These are phyloP conservation scores for Mycocentrospora acerina DNA, from an alignment of 2,329 filamentous ascomycete species.

Conservation along the genomic window DNA sequence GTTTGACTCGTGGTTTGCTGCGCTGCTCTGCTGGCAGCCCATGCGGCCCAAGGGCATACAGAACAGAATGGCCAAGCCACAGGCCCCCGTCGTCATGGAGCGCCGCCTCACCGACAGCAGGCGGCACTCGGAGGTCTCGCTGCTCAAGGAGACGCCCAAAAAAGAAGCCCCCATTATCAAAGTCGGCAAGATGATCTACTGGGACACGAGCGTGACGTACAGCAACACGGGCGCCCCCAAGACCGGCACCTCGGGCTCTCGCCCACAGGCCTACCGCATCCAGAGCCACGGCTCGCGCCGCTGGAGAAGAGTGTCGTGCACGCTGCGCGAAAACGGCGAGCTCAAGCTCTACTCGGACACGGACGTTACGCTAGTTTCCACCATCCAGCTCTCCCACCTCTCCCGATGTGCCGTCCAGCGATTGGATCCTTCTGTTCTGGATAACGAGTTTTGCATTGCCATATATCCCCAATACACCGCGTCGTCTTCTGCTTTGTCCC, in stretches of 20 bases:
- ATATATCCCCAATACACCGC: slow-evolving; percentile 92
- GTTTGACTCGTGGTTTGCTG: slow-evolving; percentile 77
- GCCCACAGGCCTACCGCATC: slow-evolving; percentile 57
- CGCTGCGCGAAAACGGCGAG: slow-evolving; percentile 90
- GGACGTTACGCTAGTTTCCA: slow-evolving; percentile 75
- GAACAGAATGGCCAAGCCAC: slow-evolving; percentile 55
- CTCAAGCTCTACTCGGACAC: slow-evolving; percentile 88
- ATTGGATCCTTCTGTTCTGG: slow-evolving; percentile 84
- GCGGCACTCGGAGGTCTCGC: slow-evolving; percentile 52
- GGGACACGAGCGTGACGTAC: slow-evolving; percentile 67
- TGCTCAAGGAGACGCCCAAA: slow-evolving; percentile 68
- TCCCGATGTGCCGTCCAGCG: slow-evolving; percentile 89
- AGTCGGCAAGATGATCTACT: slow-evolving; percentile 65
- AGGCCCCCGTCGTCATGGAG: slow-evolving; percentile 43
- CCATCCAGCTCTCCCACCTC: slow-evolving; percentile 84
- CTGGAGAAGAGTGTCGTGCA: slow-evolving; percentile 90
- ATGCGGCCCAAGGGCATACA: slow-evolving; percentile 61
- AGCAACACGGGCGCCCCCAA: slow-evolving; percentile 45
- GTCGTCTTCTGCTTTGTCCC: slow-evolving; percentile 69
- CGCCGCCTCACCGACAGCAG: slow-evolving; percentile 44
- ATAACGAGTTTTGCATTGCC: slow-evolving; percentile 90
- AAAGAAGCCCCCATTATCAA: slow-evolving; percentile 83
- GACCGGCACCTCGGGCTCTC: slow-evolving; percentile 28
- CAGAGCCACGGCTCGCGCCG: slow-evolving; percentile 61
- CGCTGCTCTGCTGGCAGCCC: slow-evolving; percentile 79